These are phyloP conservation scores for Noccaea bulbosa DNA, from an alignment of 345 rosid species.

Conservation along the genomic window DNA sequence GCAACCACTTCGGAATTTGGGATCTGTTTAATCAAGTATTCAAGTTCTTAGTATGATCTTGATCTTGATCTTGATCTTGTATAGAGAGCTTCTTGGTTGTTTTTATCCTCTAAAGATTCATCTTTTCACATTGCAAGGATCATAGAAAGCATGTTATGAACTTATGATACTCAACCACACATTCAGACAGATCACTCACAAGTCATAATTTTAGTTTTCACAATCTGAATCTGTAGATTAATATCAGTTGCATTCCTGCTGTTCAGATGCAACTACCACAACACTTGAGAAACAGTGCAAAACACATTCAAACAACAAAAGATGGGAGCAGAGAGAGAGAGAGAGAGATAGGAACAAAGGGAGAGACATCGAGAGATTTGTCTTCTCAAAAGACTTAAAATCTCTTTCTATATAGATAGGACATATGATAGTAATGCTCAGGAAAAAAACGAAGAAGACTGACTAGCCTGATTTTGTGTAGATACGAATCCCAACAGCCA, in stretches of 20 bases:
- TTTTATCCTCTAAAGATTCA: slow-evolving; percentile 3
- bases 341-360: slow-evolving; percentile 26
- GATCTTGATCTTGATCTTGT: slow-evolving; percentile 6
- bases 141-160: slow-evolving; percentile 1
- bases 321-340: neutral
- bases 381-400: slow-evolving; percentile 7
- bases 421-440: slow-evolving; percentile 27
- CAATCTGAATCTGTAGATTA: slow-evolving; percentile 10
- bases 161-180: neutral
- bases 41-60: slow-evolving; percentile 5
- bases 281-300: slow-evolving; percentile 8
- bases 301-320: slow-evolving; percentile 23
- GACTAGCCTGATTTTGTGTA: slow-evolving; percentile 61
- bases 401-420: neutral
- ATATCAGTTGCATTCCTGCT: slow-evolving; percentile 1
- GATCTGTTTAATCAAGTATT: neutral
- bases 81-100: neutral
- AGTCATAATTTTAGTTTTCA: slow-evolving; percentile 10
- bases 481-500: slow-evolving; percentile 71
- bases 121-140: neutral
- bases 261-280: slow-evolving; percentile 28
- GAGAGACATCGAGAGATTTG: slow-evolving; percentile 32
- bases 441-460: neutral
- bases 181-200: neutral
- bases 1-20: slow-evolving; percentile 29